Evolutionary conservation across 2,329 filamentous ascomycete genomes (phyloP).

Genomic region (Aspergillus fumigatus): DNA sequence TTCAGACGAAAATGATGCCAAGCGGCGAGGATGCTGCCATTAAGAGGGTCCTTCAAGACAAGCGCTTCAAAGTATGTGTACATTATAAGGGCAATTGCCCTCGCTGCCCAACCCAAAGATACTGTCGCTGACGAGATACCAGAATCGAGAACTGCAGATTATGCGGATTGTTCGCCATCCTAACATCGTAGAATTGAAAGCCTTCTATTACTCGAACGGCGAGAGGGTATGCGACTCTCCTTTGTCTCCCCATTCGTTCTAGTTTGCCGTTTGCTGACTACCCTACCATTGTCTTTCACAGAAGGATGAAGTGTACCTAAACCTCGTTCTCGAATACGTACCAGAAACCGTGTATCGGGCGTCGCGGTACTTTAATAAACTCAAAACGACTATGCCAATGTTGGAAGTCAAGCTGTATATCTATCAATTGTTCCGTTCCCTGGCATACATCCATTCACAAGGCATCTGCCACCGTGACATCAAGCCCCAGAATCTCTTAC

Average conservation of each 20-base stretch:
- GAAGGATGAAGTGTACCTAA: conserved; percentile 99
- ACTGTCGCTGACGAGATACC: conserved; percentile 28
- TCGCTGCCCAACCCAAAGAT: background rate
- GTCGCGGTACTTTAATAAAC: conserved; percentile 98
- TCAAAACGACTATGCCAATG: conserved; percentile 99
- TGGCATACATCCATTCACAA: conserved; percentile 98
- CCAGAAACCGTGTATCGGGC: conserved; percentile 98
- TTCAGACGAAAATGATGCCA: conserved; percentile 98
- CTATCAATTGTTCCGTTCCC: conserved; percentile 96
- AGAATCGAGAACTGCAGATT: conserved; percentile 99
- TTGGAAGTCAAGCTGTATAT: conserved; percentile 99
- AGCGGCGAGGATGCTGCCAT: conserved; percentile 97
- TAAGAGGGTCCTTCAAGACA: conserved; percentile 97
- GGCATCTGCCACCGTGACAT: conserved; percentile 99
- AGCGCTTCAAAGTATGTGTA: conserved; percentile 86
- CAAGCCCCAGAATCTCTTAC: conserved; percentile 94
- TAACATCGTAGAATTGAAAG: conserved; percentile 98
- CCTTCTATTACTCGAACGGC: conserved; percentile 99
- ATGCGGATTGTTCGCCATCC: conserved; percentile 99
- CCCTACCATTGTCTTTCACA: conserved; percentile 32
- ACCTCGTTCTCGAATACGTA: conserved; percentile 95
- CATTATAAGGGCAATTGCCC: background rate
- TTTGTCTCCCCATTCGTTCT: conserved; percentile 4
- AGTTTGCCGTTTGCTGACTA: conserved; percentile 5
- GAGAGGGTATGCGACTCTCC: conserved; percentile 67